Evolutionary conservation across 139 green algal species (phyloP), one percentile per base, ranked within the genome.

Genomic region (Volvox africanus): DNA sequence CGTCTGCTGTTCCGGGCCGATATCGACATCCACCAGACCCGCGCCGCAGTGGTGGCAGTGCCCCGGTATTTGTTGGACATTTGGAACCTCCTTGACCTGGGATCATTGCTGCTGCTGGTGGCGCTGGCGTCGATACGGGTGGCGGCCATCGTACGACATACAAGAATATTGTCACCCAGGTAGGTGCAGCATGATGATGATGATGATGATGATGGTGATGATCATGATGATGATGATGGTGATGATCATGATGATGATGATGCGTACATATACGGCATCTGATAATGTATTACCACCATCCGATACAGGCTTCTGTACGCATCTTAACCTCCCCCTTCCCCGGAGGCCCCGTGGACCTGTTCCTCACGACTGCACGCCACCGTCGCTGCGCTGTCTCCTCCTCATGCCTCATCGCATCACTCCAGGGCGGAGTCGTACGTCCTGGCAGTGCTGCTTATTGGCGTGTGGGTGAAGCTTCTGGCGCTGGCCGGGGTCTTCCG

Each of bases 401-500:
- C n/a, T 20, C 33, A 61, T 28, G 33, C 32, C 77, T 61, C 20
- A 32, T 61, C 77, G 5, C 20, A 32, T 61, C 77, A 20, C 77
- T 21, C 32, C 80, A 86, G 80, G 50, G 80, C 37, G n/a, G 80
- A 71, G 80, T 24, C 37, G 17, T 73, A 73, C 44, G 26, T n/a
- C 50, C 1, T 71, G 80, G 80, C 44, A 11, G 28, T 73, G 55
- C 18, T 87, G 81, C 55, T 87, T 1, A 32, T 87, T 12, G 6
- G n/a, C 22, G 81, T 87, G 81, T 87, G 81, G 81, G 55, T 61
- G 36, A 87, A 87, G 81, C 61, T 87, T 28, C 30, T 87, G 17
- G 81, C 61, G 3, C 19, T 87, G 14, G 81, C 81, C 20, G 81
- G 81, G 1, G 81, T 87, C 61, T 87, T 87, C 61, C 81, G 81